Base-by-base conservation (phyloP, 768 basidiomycete genomes). In the Boletus subparvulus region DNA sequence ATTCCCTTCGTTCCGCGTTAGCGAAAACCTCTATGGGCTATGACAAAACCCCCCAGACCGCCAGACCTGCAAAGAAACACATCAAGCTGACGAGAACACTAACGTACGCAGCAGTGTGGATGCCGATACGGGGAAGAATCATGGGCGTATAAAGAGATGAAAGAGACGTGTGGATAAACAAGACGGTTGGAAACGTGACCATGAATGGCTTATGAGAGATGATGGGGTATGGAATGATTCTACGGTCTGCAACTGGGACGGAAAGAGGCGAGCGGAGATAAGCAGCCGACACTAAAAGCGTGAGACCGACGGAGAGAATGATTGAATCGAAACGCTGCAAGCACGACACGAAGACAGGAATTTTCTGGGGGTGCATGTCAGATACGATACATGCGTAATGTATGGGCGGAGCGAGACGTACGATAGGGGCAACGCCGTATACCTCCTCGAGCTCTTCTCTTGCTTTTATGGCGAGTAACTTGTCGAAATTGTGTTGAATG, bases 351-450 rank as follows among this genome's bases (percentile, higher is more conserved):
- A 92, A 88, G 3, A 89, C 84, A 1, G 91, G 91, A 32, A 94
- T 89, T 59, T 78, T 79, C 89, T 90, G 64, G 21, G 36, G 9
- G 17, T 19, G 43, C 55, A 17, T 36, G 61, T 55, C 59, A 62
- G 47, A 52, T 17, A 21, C 19, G 9, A 49, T 19, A 7, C 13
- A 3, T 35, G n/a, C 44, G n/a, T 4, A 37, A 19, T 8, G 24
- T 43, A 46, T 13, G 28, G 39, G 30, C 24, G 50, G 21, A 50
- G 21, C n/a, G 2, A 42, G 12, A 84, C 87, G 61, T 69, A 91
- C 89, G 45, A 93, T 84, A 39, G 87, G 77, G 3, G 92, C 87
- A n/a, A 88, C 70, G 2, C 91, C 91, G 64, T 90, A 92, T 6
- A 91, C 78, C 47, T 84, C 83, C 66, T 92, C 91, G 39, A 94